Base-by-base conservation (phyloP, 805 yeast species). In the Sugiyamaella mastotermitis region DNA sequence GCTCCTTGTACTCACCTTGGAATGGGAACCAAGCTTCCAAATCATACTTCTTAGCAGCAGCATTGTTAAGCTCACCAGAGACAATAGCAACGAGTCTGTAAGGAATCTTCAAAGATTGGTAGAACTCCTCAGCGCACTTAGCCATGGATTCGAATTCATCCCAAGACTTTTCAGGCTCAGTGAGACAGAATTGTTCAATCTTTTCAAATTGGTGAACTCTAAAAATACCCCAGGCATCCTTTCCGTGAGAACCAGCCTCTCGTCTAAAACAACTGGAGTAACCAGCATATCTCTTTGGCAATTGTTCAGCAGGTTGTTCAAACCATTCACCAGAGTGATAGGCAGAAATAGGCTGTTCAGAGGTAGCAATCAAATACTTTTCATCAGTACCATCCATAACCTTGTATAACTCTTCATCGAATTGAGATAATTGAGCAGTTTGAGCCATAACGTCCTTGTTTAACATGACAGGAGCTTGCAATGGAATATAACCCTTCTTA, bases 11-110 rank as follows among this genome's bases (percentile, higher is more conserved):
- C 69, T 92, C 98, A 64, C 87, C 76, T 74, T 92, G 98, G 84
- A 74, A 92, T 60, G 98, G 98, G 94, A 92, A 92, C 98, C 98
- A 92, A 36, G 98, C 98, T 73, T 92, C 98, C 60, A 92, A 76
- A 71, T 92, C 98, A 71, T 82, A 92, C 67, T 92, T 92, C 74
- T 92, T 92, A 50, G 98, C 97, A 47, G 98, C 98, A 38, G 98
- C 97, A 56, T 92, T 92, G 75, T 92, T 92, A 62, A 92, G 78
- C 71, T 90, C 98, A 56, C 97, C 98, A 44, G 96, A 86, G 47
- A 92, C 98, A 64, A 92, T 92, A 54, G 95, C 95, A 48, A 92
- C 98, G 42, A 92, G 92, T 64, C 97, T 78, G 74, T 90, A 92
- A 47, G 98, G 98, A 56, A 92, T 68, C 30, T 88, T 90, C 50